Evolutionary conservation across 805 yeast species (phyloP).

Genomic region (Kluyveromyces starmeri): DNA sequence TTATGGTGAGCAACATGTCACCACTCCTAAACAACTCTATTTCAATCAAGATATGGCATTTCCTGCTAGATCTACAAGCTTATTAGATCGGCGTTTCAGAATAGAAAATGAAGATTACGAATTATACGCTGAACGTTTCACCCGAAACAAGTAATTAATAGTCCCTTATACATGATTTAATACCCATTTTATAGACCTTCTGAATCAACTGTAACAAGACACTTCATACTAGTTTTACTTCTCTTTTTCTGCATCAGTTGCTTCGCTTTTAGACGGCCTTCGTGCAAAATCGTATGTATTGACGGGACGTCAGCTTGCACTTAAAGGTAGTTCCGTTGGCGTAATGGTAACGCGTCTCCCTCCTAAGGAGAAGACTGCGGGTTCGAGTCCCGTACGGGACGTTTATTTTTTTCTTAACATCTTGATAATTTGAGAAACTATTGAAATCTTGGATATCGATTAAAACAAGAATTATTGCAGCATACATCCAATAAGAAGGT

Average conservation of each 20-base stretch:
- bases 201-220: no score
- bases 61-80: slow-evolving; percentile 11
- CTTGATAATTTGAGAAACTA: no score
- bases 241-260: no score
- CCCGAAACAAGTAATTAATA: no score
- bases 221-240: no score
- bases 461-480: no score
- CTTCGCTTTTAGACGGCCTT: no score
- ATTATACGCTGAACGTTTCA: slow-evolving; percentile 3
- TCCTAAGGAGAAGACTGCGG: slow-evolving; percentile 63
- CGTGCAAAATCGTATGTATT: no score
- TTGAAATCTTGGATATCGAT: no score
- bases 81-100: slow-evolving; percentile 12
- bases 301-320: not conserved
- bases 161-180: no score
- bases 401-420: slow-evolving; percentile 13
- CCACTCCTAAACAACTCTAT: slow-evolving; percentile 7
- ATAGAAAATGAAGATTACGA: slow-evolving; percentile 17
- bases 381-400: slow-evolving; percentile 60
- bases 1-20: slow-evolving; percentile 4
- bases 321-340: slow-evolving; percentile 38
- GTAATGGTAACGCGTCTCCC: slow-evolving; percentile 63
- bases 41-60: slow-evolving; percentile 7
- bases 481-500: no score
- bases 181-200: no score